Evolutionary conservation across 2,329 filamentous ascomycete genomes (phyloP).

Genomic region (Pseudocercospora pini-densiflorae): DNA sequence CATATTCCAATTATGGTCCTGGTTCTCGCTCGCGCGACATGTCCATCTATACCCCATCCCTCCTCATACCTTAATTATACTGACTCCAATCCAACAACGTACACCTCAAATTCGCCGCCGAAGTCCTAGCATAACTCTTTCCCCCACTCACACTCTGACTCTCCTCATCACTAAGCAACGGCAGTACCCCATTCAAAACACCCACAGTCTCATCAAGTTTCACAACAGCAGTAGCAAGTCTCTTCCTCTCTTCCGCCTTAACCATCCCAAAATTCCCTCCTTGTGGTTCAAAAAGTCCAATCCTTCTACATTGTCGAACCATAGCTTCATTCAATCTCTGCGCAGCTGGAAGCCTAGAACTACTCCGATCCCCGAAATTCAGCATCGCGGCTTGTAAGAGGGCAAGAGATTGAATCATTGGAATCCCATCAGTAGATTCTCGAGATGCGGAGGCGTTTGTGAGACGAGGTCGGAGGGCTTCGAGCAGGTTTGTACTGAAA

Average conservation of each 20-base stretch:
- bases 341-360: not conserved
- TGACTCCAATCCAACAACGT: not conserved
- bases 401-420: not conserved
- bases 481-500: not conserved
- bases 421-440: not conserved
- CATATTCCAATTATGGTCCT: not conserved
- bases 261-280: not conserved
- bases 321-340: not conserved
- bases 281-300: not conserved
- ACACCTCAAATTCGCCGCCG: not conserved
- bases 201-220: slow-evolving; percentile 6
- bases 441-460: not conserved
- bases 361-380: not conserved
- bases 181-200: not conserved
- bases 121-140: not conserved
- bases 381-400: slow-evolving; percentile 1
- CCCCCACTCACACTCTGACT: not conserved
- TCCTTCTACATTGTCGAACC: not conserved
- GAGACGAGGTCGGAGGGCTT: not conserved
- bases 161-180: slow-evolving; percentile 8
- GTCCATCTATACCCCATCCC: not conserved
- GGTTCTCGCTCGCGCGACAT: not conserved
- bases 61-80: not conserved
- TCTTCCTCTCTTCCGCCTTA: not conserved
- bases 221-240: slow-evolving; percentile 6